These are phyloP conservation scores for Leptographium flavum DNA, from an alignment of 2,329 filamentous ascomycete genomes.

Conservation along the genomic window DNA sequence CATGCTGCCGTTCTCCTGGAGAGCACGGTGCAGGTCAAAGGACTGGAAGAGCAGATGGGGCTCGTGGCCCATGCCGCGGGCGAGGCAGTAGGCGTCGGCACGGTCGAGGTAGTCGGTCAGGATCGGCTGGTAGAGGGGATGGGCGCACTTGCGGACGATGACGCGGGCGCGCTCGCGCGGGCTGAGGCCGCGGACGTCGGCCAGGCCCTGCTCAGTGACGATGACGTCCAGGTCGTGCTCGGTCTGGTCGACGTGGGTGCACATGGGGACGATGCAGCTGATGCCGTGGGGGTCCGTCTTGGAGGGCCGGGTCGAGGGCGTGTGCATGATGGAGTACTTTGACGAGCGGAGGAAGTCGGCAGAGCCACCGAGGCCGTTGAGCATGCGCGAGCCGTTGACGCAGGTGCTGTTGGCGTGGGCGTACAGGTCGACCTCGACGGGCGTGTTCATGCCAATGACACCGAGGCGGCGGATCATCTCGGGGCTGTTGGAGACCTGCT, in stretches of 20 bases:
- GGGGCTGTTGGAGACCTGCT: constrained; percentile 77
- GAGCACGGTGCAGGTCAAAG: constrained; percentile 80
- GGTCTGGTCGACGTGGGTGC: constrained; percentile 82
- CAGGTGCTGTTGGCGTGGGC: constrained; percentile 85
- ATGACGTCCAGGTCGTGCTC: constrained; percentile 87
- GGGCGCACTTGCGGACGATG: constrained; percentile 76
- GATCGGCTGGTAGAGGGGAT: constrained; percentile 74
- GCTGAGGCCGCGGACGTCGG: constrained; percentile 69
- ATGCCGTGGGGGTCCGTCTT: constrained; percentile 75
- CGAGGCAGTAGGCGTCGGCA: constrained; percentile 73
- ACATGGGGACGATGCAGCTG: constrained; percentile 85
- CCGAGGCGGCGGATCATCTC: constrained; percentile 81
- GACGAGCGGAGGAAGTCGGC: constrained; percentile 67
- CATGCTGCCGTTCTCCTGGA: constrained; percentile 77
- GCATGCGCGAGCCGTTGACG: constrained; percentile 78
- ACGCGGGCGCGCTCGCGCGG: constrained; percentile 69
- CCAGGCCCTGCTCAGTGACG: constrained; percentile 62
- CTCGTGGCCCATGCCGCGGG: constrained; percentile 81
- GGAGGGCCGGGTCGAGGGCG: constrained; percentile 62
- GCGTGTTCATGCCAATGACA: constrained; percentile 90
- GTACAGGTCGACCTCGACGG: constrained; percentile 88
- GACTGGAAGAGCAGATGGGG: constrained; percentile 74
- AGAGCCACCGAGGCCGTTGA: constrained; percentile 71
- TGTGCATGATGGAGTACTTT: constrained; percentile 86
- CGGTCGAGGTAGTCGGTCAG: constrained; percentile 71